Base-by-base conservation (phyloP, 441 rosid genomes). In the Populus hybrid region DNA sequence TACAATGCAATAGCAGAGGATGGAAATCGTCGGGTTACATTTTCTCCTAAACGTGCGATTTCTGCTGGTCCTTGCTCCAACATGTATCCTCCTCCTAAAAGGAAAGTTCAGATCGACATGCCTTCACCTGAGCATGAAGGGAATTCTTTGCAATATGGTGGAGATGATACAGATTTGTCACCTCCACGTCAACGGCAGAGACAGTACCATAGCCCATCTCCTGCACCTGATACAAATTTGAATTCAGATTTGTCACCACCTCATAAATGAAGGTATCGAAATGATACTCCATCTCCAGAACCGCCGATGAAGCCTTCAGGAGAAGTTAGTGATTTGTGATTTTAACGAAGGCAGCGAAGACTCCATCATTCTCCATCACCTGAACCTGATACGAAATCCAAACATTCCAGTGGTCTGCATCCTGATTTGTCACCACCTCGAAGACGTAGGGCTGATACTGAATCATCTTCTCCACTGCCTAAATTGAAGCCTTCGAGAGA, bases 21-120 rank as follows among this genome's bases (percentile, higher is more conserved):
- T 86, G 98, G 99, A 28, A 94, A 95, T 61, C 97, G 99, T 18
- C 94, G 99, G 99, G 88, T 92, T 75, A 79, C 93, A 5, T 82
- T 95, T 26, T 80, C 92, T 81, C 64, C 84, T 67, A 76, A 80
- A 21, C 69, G 1, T 19, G 71, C 78, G 0, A 66, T 79, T 73
- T 42, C 30, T 0, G 68, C 32, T 24, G 71, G 81, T 74, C 66
- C 73, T 23, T 70, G 61, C 72, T 81, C 91, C 75, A 92, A 88
- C 83, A 82, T 83, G 63, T 93, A 95, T 40, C 94, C 98, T 23
- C 93, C 92, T 34, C 85, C 78, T 70, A 85, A 79, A 65, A 81
- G 64, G 63, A 87, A 87, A 80, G 74, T 82, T 67, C 80, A 86
- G 38, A 85, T 90, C 65, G 91, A 92, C 84, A 89, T 94, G 0